Evolutionary conservation across 768 basidiomycete species (phyloP), one percentile per base, ranked within the genome.

Genomic region (Lentinula sp.): DNA sequence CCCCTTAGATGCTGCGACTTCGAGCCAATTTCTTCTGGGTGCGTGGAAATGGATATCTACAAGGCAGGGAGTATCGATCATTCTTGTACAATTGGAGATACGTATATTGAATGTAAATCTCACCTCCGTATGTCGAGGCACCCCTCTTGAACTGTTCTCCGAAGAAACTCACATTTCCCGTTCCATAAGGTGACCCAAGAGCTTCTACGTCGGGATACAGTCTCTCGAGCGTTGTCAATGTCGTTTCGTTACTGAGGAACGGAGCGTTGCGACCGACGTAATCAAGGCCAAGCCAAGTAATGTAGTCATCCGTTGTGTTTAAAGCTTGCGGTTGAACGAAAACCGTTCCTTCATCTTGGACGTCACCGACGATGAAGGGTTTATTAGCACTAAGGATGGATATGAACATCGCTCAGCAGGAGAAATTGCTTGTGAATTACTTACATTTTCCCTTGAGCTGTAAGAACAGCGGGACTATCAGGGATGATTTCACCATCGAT

Each of bases 11-110:
- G 60, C 65, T 7, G 75, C 69, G 5, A 66, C 73, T 16, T 62
- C 66, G 9, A 70, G 70, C 45, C 65, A 68, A 5, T 61, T 61
- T 20, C 70, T 67, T 28, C 70, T 66, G 32, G 48, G 60, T 8
- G 65, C 64, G 20, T 69, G 67, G 42, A 71, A 71, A 39, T 48
- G 18, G 18, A 71, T 20, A 67, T 77, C 63, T 39, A 70, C 62
- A 36, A 62, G 62, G 16, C n/a, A n/a, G 3, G n/a, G 7, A 15
- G 3, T 6, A 48, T 48, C 4, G 20, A 48, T 48, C 46, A 48
- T 20, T 0, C 9, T 13, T 13, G 20, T 7, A n/a, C 5, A 18
- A 35, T 23, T 6, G n/a, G n/a, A n/a, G n/a, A n/a, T n/a, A n/a
- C n/a, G 1, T n/a, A 18, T 53, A 6, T 3, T 2, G 10, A 53